These are phyloP conservation scores for Psilocybe mexicana DNA, from an alignment of 1,284 basidiomycete genomes.

Conservation along the genomic window DNA sequence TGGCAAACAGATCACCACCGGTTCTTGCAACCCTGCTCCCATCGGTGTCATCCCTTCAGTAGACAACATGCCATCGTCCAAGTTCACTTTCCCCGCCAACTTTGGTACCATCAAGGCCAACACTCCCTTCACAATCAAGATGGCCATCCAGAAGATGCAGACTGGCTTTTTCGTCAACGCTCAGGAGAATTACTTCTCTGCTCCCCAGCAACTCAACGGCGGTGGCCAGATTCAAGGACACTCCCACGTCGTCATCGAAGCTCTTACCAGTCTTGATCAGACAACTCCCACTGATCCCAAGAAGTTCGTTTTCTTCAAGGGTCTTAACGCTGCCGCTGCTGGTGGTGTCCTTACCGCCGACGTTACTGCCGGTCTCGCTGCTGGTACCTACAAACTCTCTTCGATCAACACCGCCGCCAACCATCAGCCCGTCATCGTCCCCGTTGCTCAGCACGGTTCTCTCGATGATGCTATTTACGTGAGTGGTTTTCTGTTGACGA, in stretches of 20 bases:
- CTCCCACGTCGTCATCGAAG: constrained; percentile 66
- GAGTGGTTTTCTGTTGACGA: constrained; percentile 30
- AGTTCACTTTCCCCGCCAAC: constrained; percentile 60
- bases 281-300: constrained; percentile 57
- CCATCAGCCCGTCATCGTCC: constrained; percentile 54
- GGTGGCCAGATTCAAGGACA: constrained; percentile 60
- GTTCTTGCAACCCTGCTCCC: constrained; percentile 66
- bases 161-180: constrained; percentile 68
- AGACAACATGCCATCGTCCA: constrained; percentile 60
- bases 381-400: constrained; percentile 55
- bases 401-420: constrained; percentile 56
- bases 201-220: constrained; percentile 64
- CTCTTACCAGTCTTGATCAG: constrained; percentile 50
- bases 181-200: constrained; percentile 61
- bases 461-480: constrained; percentile 68
- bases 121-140: constrained; percentile 55
- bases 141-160: constrained; percentile 56
- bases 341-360: constrained; percentile 54
- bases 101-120: constrained; percentile 52
- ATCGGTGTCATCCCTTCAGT: constrained; percentile 59
- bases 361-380: constrained; percentile 59
- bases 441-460: constrained; percentile 58
- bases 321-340: constrained; percentile 45
- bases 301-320: constrained; percentile 71
- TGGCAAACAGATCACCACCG: constrained; percentile 56